Evolutionary conservation across 345 rosid genomes (phyloP).

Genomic region (Citrus inodora): DNA sequence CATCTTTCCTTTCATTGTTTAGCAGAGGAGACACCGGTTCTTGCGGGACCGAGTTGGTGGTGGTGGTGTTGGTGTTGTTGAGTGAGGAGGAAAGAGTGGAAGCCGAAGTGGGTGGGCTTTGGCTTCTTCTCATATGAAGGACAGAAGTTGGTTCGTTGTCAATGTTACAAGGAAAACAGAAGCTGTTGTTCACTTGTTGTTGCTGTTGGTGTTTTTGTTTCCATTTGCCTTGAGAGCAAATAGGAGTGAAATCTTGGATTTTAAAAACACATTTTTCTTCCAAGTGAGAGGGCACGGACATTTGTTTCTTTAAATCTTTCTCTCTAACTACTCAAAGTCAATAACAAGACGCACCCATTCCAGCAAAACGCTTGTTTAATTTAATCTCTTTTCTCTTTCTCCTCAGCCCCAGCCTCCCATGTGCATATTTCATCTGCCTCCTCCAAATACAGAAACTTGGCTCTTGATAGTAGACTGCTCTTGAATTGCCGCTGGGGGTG

Average conservation of each 20-base stretch:
- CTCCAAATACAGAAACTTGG: no score
- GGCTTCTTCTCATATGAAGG: constrained; percentile 61
- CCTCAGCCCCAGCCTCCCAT: constrained; percentile 19
- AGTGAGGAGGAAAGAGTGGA: constrained; percentile 64
- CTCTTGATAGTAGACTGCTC: no score
- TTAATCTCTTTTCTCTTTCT: constrained; percentile 10
- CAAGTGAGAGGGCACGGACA: constrained; percentile 40
- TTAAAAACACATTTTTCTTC: constrained; percentile 32
- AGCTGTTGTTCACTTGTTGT: constrained; percentile 20
- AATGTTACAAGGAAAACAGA: neutral
- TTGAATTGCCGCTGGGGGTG: neutral
- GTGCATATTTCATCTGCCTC: no score
- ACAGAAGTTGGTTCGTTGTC: constrained; percentile 34
- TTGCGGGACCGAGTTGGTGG: constrained; percentile 3
- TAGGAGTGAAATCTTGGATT: constrained; percentile 33
- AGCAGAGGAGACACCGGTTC: constrained; percentile 10
- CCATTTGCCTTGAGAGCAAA: constrained; percentile 37
- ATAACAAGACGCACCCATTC: constrained; percentile 23
- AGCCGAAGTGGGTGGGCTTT: constrained; percentile 60
- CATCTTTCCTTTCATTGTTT: constrained; percentile 31
- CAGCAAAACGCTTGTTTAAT: constrained; percentile 6
- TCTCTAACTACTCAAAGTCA: constrained; percentile 9
- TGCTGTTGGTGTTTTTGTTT: constrained; percentile 11
- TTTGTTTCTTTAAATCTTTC: constrained; percentile 3
- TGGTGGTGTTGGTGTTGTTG: constrained; percentile 41